Percentiles rank a stretch among this genome's conserved stretches.
Evolutionary conservation across 1,284 basidiomycete genomes (phyloP).

Genomic region (Pisolithus thermaeus): DNA sequence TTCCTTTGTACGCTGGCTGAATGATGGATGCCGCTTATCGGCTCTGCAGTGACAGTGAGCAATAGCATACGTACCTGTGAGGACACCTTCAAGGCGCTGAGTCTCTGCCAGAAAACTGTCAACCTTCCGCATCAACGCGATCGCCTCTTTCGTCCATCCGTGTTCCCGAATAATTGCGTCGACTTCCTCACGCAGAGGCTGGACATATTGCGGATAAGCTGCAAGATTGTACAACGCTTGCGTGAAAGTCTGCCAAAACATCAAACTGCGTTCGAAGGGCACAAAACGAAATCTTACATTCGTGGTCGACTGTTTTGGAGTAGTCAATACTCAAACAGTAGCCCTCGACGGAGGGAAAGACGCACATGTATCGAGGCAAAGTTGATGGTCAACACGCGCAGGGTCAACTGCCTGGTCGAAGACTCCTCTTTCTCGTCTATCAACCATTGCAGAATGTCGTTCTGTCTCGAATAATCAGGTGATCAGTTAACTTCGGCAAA

Average conservation of each 20-base stretch:
- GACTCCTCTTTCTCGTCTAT: conserved; percentile 33
- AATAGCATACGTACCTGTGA: conserved; percentile 15
- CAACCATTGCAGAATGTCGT: conserved; percentile 40
- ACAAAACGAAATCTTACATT: no score
- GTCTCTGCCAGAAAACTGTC: conserved; percentile 46
- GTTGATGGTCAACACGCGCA: no score
- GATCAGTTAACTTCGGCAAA: no score
- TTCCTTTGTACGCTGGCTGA: conserved; percentile 30
- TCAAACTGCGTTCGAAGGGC: no score
- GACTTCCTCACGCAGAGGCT: conserved; percentile 40
- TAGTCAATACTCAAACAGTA: no score
- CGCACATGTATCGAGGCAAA: no score
- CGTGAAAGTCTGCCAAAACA: no score
- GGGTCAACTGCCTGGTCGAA: background rate
- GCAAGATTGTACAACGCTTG: no score
- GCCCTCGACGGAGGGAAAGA: no score
- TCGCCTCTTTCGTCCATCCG: conserved; percentile 39
- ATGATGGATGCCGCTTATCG: conserved; percentile 2
- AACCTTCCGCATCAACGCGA: conserved; percentile 37
- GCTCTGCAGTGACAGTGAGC: background rate
- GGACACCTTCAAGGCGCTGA: conserved; percentile 7
- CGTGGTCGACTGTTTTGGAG: no score
- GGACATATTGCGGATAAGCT: conserved; percentile 22
- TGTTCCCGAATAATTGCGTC: conserved; percentile 31
- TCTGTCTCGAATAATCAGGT: conserved; percentile 17